Evolutionary conservation across 2,329 filamentous ascomycete genomes (phyloP).

Genomic region (Colletotrichum sp.): DNA sequence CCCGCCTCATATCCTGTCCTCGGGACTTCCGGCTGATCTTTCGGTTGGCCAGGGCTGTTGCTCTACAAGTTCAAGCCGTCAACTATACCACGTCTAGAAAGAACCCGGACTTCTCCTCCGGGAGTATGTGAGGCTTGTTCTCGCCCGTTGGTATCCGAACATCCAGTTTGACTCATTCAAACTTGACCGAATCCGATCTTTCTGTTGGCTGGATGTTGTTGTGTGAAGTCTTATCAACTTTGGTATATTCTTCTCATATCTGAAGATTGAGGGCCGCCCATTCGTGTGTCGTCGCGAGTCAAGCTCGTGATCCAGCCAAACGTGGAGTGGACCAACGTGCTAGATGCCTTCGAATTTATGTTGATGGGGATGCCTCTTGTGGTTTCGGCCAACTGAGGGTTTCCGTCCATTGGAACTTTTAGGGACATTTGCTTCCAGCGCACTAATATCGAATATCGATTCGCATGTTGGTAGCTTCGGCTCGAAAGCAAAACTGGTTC

Average conservation of each 20-base stretch:
- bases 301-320: not conserved
- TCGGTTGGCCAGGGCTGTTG: rapidly evolving
- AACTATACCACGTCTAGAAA: not conserved
- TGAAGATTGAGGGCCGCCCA: not conserved
- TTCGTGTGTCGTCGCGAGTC: not conserved
- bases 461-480: not conserved
- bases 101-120: not conserved
- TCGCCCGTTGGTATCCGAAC: no score
- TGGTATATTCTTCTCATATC: not conserved
- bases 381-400: rapidly evolving
- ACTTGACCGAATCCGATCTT: not conserved
- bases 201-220: not conserved
- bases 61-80: not conserved
- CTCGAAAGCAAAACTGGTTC: not conserved
- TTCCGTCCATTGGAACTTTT: rapidly evolving
- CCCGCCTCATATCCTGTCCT: not conserved
- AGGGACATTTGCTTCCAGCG: not conserved
- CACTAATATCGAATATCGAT: not conserved
- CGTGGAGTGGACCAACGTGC: not conserved
- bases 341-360: not conserved
- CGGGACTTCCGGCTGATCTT: not conserved
- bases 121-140: not conserved
- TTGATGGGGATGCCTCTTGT: not conserved
- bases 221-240: not conserved
- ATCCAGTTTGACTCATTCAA: no score